phyloP scores from a whole-genome alignment of 257 asterid species.

The Gentiana straminea region DNA sequence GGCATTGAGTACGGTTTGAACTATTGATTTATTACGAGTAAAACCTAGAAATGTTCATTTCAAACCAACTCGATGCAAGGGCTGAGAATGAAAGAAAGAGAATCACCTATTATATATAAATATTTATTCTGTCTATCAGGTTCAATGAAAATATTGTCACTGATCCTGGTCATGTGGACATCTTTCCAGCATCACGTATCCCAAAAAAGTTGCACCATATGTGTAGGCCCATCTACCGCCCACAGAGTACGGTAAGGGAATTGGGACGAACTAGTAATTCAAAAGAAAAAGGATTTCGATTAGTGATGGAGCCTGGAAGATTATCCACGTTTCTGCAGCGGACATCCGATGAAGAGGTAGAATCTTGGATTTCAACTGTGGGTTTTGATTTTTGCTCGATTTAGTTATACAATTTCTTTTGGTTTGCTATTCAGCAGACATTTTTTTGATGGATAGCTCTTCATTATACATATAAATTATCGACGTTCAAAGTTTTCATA shows the following conservation, averaged over 20 bases:
- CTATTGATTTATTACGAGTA: no score
- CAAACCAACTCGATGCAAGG: no score
- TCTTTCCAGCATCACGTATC: conserved; percentile 81
- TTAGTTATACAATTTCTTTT: background rate
- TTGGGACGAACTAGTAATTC: conserved; percentile 15
- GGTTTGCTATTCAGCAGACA: background rate
- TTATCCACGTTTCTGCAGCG: conserved; percentile 68
- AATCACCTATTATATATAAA: conserved; percentile 7
- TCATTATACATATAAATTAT: no score
- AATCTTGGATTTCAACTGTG: background rate
- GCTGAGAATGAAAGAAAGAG: no score
- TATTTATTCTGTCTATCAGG: conserved; percentile 40
- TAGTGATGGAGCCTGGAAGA: conserved; percentile 55
- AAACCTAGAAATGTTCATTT: no score
- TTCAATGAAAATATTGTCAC: conserved; percentile 74
- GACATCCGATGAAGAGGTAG: conserved; percentile 76
- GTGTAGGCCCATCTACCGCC: conserved; percentile 58
- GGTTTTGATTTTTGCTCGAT: background rate
- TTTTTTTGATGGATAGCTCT: background rate
- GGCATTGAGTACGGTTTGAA: no score
- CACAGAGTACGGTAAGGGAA: conserved; percentile 25
- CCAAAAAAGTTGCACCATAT: conserved; percentile 71
- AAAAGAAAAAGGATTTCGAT: conserved; percentile 67
- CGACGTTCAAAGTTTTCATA: no score
- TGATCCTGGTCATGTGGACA: conserved; percentile 94